phyloP scores from a whole-genome alignment of 78 protist genomes.

The Carpediemonas membranifera region DNA sequence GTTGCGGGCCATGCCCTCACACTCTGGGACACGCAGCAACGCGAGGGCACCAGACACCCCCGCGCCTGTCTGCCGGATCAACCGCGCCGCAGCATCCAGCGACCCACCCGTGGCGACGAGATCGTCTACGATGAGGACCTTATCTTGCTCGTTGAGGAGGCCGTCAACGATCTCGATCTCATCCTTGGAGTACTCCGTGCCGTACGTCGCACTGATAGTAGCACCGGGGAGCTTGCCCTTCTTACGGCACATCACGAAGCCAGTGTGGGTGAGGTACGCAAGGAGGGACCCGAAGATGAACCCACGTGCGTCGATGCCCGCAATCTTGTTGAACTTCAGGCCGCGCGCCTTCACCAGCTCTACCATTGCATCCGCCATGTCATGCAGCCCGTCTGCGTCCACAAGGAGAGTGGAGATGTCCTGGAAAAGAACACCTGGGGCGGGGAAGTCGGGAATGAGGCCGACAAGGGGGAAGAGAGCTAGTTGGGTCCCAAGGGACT shows the following conservation, averaged over 20 bases:
- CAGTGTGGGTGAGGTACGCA: background rate
- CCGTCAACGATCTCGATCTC: conserved; percentile 14
- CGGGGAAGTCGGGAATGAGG: too few species aligned
- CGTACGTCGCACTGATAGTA: background rate
- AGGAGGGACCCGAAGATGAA: conserved; percentile 22
- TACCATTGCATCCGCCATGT: too few species aligned
- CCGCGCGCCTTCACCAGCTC: background rate
- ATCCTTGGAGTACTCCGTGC: conserved; percentile 18
- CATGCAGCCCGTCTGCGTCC: too few species aligned
- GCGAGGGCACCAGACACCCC: too few species aligned
- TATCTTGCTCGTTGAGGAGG: conserved; percentile 3
- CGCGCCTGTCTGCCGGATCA: background rate
- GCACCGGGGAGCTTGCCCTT: conserved; percentile 25
- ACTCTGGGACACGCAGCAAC: too few species aligned
- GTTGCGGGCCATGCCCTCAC: background rate
- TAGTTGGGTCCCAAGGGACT: too few species aligned
- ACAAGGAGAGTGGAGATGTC: too few species aligned
- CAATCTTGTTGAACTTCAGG: conserved; percentile 7
- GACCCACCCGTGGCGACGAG: conserved; percentile 45
- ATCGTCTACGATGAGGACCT: conserved; percentile 37
- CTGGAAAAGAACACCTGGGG: conserved; percentile 21
- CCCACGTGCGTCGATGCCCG: conserved; percentile 26
- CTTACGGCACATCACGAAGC: conserved; percentile 29
- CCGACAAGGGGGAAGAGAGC: too few species aligned
- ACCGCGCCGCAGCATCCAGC: background rate